phyloP scores from a whole-genome alignment of 2,329 filamentous ascomycete species.

The Neonectria magnoliae region DNA sequence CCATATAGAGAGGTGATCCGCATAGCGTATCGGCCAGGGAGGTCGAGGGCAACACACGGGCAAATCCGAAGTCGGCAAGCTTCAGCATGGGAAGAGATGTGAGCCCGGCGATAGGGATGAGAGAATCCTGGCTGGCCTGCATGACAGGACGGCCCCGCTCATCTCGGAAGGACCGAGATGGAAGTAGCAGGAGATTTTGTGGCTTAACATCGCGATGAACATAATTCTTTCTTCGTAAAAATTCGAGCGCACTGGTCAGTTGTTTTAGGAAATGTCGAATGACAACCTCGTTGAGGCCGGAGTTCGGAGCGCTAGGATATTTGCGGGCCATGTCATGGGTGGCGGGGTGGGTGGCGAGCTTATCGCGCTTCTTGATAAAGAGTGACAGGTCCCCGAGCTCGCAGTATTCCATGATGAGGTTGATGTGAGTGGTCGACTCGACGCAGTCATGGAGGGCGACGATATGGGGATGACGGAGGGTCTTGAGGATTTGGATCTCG shows the following conservation, averaged over 20 bases:
- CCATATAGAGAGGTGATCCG: constrained; percentile 98
- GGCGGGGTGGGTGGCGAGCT: constrained; percentile 79
- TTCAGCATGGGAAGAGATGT: constrained; percentile 94
- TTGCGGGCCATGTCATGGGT: constrained; percentile 92
- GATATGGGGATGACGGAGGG: constrained; percentile 93
- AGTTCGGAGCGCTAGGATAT: constrained; percentile 84
- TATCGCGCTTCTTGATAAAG: constrained; percentile 95
- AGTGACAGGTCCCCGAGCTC: constrained; percentile 92
- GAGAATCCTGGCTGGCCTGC: constrained; percentile 79
- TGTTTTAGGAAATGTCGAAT: constrained; percentile 97
- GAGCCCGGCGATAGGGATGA: constrained; percentile 83
- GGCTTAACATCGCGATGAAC: constrained; percentile 98
- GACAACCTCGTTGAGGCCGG: constrained; percentile 95
- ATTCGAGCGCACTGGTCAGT: constrained; percentile 89
- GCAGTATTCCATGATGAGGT: constrained; percentile 99
- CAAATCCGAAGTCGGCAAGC: constrained; percentile 98
- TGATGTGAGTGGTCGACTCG: constrained; percentile 87
- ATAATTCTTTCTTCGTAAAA: constrained; percentile 84
- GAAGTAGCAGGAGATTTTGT: constrained; percentile 91
- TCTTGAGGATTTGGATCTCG: constrained; percentile 95
- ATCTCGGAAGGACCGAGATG: constrained; percentile 76
- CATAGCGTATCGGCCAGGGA: constrained; percentile 96
- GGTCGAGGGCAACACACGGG: constrained; percentile 87
- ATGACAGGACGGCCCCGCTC: constrained; percentile 69
- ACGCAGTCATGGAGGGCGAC: constrained; percentile 95